Percentiles rank a stretch among this genome's conserved stretches.
phyloP scores from a whole-genome alignment of 2,329 filamentous ascomycete genomes.

The Hansfordia pulvinata region DNA sequence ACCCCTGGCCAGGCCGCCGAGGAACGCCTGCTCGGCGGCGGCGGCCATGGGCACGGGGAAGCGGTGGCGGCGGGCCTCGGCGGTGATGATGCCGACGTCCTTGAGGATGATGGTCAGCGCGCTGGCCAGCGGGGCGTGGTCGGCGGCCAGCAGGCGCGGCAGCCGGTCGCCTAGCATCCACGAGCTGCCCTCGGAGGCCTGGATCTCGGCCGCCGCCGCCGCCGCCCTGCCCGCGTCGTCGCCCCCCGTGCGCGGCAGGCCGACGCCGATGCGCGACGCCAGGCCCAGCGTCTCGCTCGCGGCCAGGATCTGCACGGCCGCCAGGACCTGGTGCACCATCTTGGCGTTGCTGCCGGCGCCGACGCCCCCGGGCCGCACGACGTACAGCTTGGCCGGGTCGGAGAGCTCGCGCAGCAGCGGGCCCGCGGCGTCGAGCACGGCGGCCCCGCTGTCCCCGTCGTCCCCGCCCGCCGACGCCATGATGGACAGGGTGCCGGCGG shows the following conservation, averaged over 20 bases:
- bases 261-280: constrained; percentile 39
- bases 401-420: constrained; percentile 52
- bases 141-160: constrained; percentile 37
- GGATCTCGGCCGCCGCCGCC: constrained; percentile 30
- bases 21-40: constrained; percentile 51
- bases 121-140: constrained; percentile 40
- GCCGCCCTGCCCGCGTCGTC: no score
- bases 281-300: constrained; percentile 48
- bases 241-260: constrained; percentile 24
- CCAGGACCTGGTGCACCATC: constrained; percentile 49
- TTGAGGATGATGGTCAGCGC: constrained; percentile 47
- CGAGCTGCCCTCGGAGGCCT: constrained; percentile 34
- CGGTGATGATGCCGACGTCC: constrained; percentile 53
- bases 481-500: constrained; percentile 60
- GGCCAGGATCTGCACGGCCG: constrained; percentile 48
- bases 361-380: constrained; percentile 44
- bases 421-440: constrained; percentile 40
- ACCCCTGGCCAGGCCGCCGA: constrained; percentile 43
- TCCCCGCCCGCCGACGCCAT: constrained; percentile 55
- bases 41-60: constrained; percentile 49
- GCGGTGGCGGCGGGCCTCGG: constrained; percentile 40
- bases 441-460: no score
- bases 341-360: constrained; percentile 50
- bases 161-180: constrained; percentile 51
- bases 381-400: constrained; percentile 44